phyloP scores from a whole-genome alignment of 176 grass and related monocot species.

The Cymbopogon citratus region DNA sequence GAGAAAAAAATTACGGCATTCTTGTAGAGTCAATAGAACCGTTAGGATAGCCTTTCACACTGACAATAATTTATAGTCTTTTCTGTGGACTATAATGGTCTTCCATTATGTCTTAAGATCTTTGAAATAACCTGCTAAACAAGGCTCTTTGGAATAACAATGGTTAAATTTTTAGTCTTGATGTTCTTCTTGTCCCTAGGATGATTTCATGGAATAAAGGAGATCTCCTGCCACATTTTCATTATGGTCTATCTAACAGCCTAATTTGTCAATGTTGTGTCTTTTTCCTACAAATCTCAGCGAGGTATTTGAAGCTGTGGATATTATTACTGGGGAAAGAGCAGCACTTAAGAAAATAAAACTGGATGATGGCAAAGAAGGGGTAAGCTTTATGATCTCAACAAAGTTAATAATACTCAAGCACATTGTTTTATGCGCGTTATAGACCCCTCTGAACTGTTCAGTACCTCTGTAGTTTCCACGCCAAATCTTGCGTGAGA shows the following conservation, averaged over 20 bases:
- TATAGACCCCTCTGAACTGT: conserved; percentile 10
- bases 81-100: background rate
- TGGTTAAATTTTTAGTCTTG: background rate
- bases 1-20: background rate
- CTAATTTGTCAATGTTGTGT: background rate
- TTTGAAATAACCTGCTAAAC: background rate
- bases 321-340: conserved; percentile 71
- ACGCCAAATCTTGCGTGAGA: conserved; percentile 68
- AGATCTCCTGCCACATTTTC: background rate
- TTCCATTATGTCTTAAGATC: background rate
- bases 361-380: conserved; percentile 79
- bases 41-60: background rate
- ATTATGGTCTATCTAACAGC: background rate
- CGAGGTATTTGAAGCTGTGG: conserved; percentile 67
- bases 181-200: background rate
- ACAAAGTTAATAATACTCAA: conserved; percentile 15
- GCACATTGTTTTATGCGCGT: background rate
- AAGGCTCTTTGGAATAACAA: background rate
- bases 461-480: conserved; percentile 60
- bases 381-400: conserved; percentile 41
- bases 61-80: background rate
- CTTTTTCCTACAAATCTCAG: conserved; percentile 36
- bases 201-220: background rate
- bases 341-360: conserved; percentile 81
- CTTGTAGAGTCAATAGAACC: background rate